A percentile compares a stretch with the other conserved stretches of the same genome.
Conservation (phyloP, 2,329 filamentous ascomycete genomes). For the Aureobasidium subglaciale region DNA sequence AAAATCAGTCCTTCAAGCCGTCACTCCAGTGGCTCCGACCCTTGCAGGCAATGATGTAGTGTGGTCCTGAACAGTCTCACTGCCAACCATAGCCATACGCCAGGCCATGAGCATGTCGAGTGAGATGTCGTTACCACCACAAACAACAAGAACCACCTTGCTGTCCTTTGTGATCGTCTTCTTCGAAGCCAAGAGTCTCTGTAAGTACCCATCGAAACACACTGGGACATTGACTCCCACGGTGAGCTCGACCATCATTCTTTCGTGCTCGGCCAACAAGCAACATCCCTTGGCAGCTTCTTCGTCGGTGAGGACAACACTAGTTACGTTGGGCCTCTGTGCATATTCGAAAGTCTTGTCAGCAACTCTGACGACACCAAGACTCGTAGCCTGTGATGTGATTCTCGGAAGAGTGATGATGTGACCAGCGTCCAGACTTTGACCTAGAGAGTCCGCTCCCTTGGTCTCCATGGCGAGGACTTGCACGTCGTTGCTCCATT, state of each 20-base stretch:
- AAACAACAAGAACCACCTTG: constrained; percentile 78
- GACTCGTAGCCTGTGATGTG: constrained; percentile 65
- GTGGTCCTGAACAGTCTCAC: constrained; percentile 9
- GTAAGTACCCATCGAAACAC: constrained; percentile 57
- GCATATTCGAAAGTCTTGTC: constrained; percentile 60
- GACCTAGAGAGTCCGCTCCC: constrained; percentile 63
- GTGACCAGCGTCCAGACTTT: constrained; percentile 50
- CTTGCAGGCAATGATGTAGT: constrained; percentile 3
- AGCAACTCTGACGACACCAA: constrained; percentile 66
- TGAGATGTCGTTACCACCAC: constrained; percentile 56
- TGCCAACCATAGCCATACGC: constrained; percentile 28
- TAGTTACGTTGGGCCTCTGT: constrained; percentile 40
- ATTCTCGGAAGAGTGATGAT: constrained; percentile 59
- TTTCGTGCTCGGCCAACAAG: constrained; percentile 72
- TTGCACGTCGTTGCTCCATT: constrained; percentile 30
- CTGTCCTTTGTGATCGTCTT: constrained; percentile 57
- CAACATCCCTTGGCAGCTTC: constrained; percentile 77
- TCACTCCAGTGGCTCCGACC: constrained; percentile 3
- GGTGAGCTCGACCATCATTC: constrained; percentile 72
- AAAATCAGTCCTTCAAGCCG: background rate
- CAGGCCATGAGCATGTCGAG: constrained; percentile 45
- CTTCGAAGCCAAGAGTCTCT: constrained; percentile 43
- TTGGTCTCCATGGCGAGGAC: constrained; percentile 70
- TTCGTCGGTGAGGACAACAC: constrained; percentile 61
- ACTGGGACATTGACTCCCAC: constrained; percentile 75